Base-by-base conservation (phyloP, 106 monocot species). In the Iris macrosiphon region DNA sequence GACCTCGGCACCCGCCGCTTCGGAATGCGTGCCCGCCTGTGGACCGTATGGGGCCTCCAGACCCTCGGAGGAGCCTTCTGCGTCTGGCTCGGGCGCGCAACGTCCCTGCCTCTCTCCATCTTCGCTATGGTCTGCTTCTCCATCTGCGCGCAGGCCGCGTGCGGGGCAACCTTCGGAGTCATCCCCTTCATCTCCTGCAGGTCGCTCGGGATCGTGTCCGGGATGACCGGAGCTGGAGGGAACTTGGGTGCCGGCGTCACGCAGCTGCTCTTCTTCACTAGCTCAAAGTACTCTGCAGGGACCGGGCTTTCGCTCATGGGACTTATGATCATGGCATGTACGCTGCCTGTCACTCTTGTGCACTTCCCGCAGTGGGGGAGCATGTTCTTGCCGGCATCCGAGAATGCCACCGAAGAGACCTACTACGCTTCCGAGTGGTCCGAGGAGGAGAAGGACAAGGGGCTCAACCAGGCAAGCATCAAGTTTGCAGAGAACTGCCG, bases 351-450 rank as follows among this genome's bases (percentile, higher is more conserved):
- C 10, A 14, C 56, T 14, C 25, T 57, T 0, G 56, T 57, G 38
- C 56, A 57, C 25, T 57, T 57, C 14, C 56, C 56, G 37, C 56
- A 57, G 56, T 57, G 56, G 56, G 56, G 56, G 12, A 57, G 56
- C 6, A 57, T 57, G 56, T 24, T 57, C 5, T 13, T 57, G 56
- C 56, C 56, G 15, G 23, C 56, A 10, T 57, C 56, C 21, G 39
- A 39, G 37, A 22, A 38, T 7, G 56, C 15, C 3, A 56, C 37
- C 1, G 38, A 56, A n/a, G 55, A 55, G 35, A 16, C 6, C 11
- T 55, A 55, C 12, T 55, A 55, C 4, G 55, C 2, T 6, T 11
- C 11, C 38, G 56, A 57, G 56, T 57, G 39, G 23, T 24, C 28
- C 38, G 56, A 57, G 28, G 56, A 57, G 37, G 56, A 57, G 39